phyloP scores from a whole-genome alignment of 2,329 filamentous ascomycete species.

The Trichoderma simmonsii region DNA sequence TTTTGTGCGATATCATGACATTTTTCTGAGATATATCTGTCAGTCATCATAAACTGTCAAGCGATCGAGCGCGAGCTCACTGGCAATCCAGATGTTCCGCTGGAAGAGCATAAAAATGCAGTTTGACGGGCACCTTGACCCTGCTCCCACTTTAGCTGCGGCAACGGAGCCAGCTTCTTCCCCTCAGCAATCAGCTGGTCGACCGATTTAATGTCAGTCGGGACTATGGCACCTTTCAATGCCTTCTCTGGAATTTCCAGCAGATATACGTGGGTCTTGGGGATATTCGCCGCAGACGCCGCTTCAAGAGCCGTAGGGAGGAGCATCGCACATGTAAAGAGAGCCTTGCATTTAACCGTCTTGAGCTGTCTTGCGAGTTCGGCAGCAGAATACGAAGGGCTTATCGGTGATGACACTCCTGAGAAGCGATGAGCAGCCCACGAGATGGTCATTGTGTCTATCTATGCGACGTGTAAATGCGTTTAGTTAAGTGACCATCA shows the following conservation, averaged over 20 bases:
- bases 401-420: conserved; percentile 66
- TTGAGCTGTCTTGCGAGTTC: conserved; percentile 67
- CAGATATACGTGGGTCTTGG: conserved; percentile 61
- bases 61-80: conserved; percentile 36
- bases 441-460: conserved; percentile 54
- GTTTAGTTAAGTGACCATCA: background rate
- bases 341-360: conserved; percentile 59
- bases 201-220: conserved; percentile 63
- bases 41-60: background rate
- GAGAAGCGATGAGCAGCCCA: conserved; percentile 64
- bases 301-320: conserved; percentile 61
- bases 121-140: conserved; percentile 61
- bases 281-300: conserved; percentile 57
- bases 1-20: conserved; percentile 73
- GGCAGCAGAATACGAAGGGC: conserved; percentile 63
- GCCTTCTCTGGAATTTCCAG: conserved; percentile 56
- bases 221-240: conserved; percentile 59
- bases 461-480: conserved; percentile 38
- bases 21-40: conserved; percentile 54
- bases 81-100: conserved; percentile 69
- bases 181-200: conserved; percentile 61
- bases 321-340: conserved; percentile 67
- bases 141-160: conserved; percentile 52
- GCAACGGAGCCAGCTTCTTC: conserved; percentile 36
- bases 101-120: conserved; percentile 71